These are phyloP conservation scores for Mycosarcoma maydis DNA, from an alignment of 1,284 basidiomycete genomes.

Conservation along the genomic window DNA sequence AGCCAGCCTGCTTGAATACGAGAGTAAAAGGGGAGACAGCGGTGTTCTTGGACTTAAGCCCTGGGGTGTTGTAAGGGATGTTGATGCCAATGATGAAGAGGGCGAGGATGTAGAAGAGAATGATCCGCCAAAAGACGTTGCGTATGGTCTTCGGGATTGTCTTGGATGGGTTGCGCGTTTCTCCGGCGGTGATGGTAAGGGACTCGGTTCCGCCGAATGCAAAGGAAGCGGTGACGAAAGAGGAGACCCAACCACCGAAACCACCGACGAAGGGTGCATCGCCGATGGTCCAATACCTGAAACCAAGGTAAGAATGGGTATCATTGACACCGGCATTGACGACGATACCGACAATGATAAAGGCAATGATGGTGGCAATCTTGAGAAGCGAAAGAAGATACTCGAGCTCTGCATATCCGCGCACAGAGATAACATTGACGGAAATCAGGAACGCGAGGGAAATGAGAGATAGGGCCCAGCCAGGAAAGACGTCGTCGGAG, in stretches of 20 bases:
- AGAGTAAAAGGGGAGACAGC: constrained; percentile 48
- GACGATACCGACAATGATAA: constrained; percentile 48
- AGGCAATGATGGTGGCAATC: constrained; percentile 36
- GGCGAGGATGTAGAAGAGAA: constrained; percentile 69
- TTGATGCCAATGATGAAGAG: constrained; percentile 74
- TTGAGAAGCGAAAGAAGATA: constrained; percentile 40
- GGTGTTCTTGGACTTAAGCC: constrained; percentile 34
- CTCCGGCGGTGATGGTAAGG: constrained; percentile 45
- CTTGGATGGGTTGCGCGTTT: constrained; percentile 49
- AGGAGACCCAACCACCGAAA: constrained; percentile 61
- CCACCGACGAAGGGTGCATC: constrained; percentile 70
- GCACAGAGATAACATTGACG: constrained; percentile 70
- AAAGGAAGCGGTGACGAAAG: constrained; percentile 79
- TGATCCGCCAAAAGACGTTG: constrained; percentile 75
- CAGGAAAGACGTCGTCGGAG: constrained; percentile 24
- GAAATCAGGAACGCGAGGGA: constrained; percentile 68
- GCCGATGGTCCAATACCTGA: constrained; percentile 64
- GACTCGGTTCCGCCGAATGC: constrained; percentile 76
- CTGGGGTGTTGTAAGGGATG: constrained; percentile 66
- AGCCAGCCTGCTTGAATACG: constrained; percentile 67
- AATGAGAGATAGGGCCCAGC: constrained; percentile 55
- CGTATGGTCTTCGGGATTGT: constrained; percentile 64
- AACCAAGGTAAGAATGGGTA: constrained; percentile 42
- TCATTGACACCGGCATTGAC: constrained; percentile 51
- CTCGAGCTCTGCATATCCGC: constrained; percentile 75